Percentiles rank a stretch among this genome's conserved stretches.
phyloP scores from a whole-genome alignment of 2,329 filamentous ascomycete species.

The Scedosporium aurantiacum region DNA sequence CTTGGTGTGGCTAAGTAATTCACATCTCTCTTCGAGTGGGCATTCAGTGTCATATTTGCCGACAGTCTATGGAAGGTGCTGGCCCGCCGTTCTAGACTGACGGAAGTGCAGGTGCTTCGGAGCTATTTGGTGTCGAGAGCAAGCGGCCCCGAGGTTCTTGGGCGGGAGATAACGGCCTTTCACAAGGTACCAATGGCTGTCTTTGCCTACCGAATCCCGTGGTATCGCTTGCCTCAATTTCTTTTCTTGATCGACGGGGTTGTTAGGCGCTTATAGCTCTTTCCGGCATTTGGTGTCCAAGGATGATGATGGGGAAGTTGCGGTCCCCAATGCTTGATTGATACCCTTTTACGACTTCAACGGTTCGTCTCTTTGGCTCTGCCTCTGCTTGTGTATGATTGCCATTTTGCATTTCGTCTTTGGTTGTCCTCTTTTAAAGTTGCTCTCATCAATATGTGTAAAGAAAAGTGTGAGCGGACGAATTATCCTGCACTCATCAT shows the following conservation, averaged over 20 bases:
- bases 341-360: neutral
- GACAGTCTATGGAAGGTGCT: neutral
- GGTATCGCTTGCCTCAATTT: too few species aligned
- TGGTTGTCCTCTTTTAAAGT: neutral
- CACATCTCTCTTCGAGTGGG: constrained; percentile 9
- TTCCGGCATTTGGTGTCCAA: neutral
- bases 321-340: neutral
- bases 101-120: neutral
- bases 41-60: neutral
- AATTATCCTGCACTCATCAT: constrained; percentile 3
- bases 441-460: neutral
- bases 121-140: too few species aligned
- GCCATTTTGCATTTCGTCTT: neutral
- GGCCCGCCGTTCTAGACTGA: neutral
- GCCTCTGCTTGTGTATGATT: neutral
- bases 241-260: neutral
- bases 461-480: neutral
- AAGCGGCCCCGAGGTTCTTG: too few species aligned
- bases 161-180: too few species aligned
- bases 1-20: constrained; percentile 22
- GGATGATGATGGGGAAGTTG: neutral
- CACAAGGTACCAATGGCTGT: too few species aligned
- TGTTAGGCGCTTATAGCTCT: neutral
- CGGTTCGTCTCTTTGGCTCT: neutral
- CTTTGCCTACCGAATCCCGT: too few species aligned